A percentile compares a stretch with the other conserved stretches of the same genome.
Conservation (phyloP, 2,329 filamentous ascomycete genomes). For the Trichoderma atrobrunneum region DNA sequence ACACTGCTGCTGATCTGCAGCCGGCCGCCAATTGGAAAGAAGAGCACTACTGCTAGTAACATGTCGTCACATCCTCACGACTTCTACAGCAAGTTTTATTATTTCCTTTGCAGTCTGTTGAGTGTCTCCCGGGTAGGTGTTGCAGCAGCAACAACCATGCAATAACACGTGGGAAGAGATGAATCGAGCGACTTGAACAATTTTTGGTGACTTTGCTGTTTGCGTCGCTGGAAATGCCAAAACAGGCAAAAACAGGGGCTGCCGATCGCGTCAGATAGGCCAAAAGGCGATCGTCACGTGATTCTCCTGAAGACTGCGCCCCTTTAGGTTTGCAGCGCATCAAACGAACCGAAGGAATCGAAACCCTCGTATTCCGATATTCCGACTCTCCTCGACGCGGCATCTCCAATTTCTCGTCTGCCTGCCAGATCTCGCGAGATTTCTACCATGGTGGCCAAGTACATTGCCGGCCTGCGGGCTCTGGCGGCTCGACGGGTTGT, state of each 20-base stretch:
- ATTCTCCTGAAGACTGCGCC: constrained; percentile 1
- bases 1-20: neutral
- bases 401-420: constrained; percentile 12
- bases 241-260: constrained; percentile 9
- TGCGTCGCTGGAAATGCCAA: neutral
- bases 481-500: constrained; percentile 11
- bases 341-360: neutral
- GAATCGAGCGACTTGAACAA: neutral
- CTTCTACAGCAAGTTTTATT: neutral
- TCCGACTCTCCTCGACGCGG: neutral
- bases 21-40: neutral
- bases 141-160: neutral
- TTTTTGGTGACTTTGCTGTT: neutral
- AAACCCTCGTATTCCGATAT: neutral
- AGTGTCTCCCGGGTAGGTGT: neutral
- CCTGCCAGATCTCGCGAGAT: neutral
- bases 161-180: neutral
- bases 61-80: neutral
- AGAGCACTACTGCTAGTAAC: neutral
- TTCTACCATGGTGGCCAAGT: constrained; percentile 17
- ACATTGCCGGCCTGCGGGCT: constrained; percentile 15
- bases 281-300: constrained; percentile 2
- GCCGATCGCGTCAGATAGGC: neutral
- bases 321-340: constrained; percentile 1
- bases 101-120: neutral